Conservation (phyloP, 306 rosid genomes). For the Cicer bijugum region DNA sequence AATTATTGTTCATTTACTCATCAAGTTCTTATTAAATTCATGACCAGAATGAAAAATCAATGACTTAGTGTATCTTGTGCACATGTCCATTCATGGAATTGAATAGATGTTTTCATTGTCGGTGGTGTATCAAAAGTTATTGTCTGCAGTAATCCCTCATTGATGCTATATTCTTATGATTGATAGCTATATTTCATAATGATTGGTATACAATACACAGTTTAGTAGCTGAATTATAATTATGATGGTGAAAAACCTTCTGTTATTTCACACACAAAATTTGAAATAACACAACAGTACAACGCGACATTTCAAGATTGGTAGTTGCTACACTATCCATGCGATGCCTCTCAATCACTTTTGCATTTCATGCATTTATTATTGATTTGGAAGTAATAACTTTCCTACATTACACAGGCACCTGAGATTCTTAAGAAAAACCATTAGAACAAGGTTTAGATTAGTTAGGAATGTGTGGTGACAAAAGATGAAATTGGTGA, state of each 20-base stretch:
- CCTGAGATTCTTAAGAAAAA: background rate
- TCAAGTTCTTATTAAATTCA: background rate
- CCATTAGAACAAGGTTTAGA: background rate
- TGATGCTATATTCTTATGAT: background rate
- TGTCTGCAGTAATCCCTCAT: slow-evolving; percentile 12
- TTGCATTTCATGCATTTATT: background rate
- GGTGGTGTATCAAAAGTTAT: slow-evolving; percentile 4
- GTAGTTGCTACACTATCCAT: slow-evolving; percentile 9
- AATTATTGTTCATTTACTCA: background rate
- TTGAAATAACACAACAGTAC: slow-evolving; percentile 6
- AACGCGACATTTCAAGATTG: background rate
- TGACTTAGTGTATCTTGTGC: background rate
- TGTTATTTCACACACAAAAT: slow-evolving; percentile 12
- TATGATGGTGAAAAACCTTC: slow-evolving; percentile 31
- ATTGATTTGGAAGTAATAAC: background rate
- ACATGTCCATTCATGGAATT: slow-evolving; percentile 8
- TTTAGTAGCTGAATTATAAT: slow-evolving; percentile 8
- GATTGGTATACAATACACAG: background rate
- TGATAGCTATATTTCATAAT: slow-evolving; percentile 19
- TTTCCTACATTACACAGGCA: background rate
- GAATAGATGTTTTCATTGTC: slow-evolving; percentile 8
- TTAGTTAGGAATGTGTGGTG: background rate
- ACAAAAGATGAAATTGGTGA: background rate
- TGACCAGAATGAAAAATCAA: background rate
- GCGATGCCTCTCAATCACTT: background rate